These are phyloP conservation scores for Parsonsia alboflavescens DNA, from an alignment of 257 asterid species.

Conservation along the genomic window DNA sequence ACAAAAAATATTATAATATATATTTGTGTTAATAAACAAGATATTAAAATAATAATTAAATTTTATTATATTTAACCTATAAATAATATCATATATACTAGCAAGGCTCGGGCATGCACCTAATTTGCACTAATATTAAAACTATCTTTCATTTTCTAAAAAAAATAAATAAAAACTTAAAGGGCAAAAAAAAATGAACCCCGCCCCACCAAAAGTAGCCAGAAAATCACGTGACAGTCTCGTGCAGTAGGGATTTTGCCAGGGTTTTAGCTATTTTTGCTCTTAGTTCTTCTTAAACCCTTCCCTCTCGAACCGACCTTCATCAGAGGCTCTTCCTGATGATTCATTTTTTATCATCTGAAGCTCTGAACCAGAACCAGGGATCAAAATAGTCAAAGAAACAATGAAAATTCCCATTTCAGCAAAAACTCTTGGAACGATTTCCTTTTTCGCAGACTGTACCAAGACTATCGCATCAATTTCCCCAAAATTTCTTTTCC, in stretches of 20 bases:
- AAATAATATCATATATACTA: too few species aligned
- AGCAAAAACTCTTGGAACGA: constrained; percentile 29
- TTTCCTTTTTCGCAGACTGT: constrained; percentile 24
- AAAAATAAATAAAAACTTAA: too few species aligned
- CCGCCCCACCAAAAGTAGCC: background rate
- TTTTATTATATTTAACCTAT: too few species aligned
- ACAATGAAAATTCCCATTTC: constrained; percentile 35
- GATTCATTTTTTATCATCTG: constrained; percentile 6
- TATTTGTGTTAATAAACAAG: too few species aligned
- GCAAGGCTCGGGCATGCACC: too few species aligned
- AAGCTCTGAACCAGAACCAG: background rate
- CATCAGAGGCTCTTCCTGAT: background rate
- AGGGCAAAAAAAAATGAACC: too few species aligned
- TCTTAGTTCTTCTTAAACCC: background rate
- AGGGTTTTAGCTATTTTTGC: constrained; percentile 1
- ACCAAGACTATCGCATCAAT: constrained; percentile 2
- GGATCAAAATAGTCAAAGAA: background rate
- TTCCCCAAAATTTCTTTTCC: constrained; percentile 17
- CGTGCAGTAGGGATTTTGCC: background rate
- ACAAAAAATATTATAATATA: too few species aligned
- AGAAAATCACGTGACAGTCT: background rate
- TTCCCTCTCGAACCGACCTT: background rate
- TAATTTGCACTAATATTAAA: too few species aligned
- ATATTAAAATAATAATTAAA: too few species aligned
- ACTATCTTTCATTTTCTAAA: too few species aligned